phyloP scores from a whole-genome alignment of 2,329 filamentous ascomycete genomes.

The Westerdykella aurantiaca region DNA sequence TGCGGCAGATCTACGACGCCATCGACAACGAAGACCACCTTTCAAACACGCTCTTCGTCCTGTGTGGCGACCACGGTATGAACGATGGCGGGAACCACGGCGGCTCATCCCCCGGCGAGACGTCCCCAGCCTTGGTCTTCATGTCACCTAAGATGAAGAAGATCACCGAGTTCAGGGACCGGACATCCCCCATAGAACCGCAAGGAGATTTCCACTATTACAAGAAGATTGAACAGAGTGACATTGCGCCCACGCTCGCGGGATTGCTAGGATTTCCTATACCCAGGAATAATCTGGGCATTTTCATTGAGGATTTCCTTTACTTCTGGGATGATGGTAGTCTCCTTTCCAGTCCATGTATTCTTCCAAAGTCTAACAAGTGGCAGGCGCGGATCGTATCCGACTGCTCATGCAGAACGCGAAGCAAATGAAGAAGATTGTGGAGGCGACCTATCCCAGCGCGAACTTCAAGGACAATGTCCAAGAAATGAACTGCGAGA shows the following conservation, averaged over 20 bases:
- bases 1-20: constrained; percentile 67
- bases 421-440: constrained; percentile 69
- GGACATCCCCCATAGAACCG: constrained; percentile 52
- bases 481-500: constrained; percentile 10
- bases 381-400: constrained; percentile 47
- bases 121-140: constrained; percentile 86
- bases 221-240: constrained; percentile 80
- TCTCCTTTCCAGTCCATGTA: neutral
- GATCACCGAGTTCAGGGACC: constrained; percentile 39
- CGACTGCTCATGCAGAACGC: constrained; percentile 73
- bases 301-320: constrained; percentile 75
- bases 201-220: constrained; percentile 78
- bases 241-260: constrained; percentile 83
- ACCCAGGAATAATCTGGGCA: constrained; percentile 82
- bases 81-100: constrained; percentile 97
- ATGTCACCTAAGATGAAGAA: constrained; percentile 73
- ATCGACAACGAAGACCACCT: constrained; percentile 68
- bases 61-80: constrained; percentile 98
- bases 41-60: constrained; percentile 69
- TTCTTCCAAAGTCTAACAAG: constrained; percentile 19
- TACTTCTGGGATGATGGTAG: constrained; percentile 66
- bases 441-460: constrained; percentile 64
- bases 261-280: constrained; percentile 82
- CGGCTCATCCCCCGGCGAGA: constrained; percentile 88
- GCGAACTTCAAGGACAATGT: constrained; percentile 43